These are phyloP conservation scores for Ophiosphaerella narmari DNA, from an alignment of 2,329 filamentous ascomycete genomes.

Conservation along the genomic window DNA sequence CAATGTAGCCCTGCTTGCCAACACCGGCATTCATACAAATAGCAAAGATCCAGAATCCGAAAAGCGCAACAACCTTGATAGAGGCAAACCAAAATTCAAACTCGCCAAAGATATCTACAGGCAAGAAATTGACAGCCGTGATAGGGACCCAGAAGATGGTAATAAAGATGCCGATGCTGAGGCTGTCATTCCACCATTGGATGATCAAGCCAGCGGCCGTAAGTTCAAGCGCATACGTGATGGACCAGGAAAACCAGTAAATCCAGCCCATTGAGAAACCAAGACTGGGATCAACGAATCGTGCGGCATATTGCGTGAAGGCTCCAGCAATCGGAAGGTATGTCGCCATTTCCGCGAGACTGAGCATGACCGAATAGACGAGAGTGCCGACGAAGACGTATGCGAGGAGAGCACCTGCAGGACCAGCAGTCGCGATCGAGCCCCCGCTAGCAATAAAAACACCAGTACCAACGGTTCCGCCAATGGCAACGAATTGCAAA, in stretches of 20 bases:
- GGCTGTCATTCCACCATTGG: conserved; percentile 68
- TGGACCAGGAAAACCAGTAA: conserved; percentile 79
- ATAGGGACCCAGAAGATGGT: conserved; percentile 73
- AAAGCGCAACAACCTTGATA: conserved; percentile 75
- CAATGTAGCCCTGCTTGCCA: conserved; percentile 71
- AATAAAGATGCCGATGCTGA: conserved; percentile 74
- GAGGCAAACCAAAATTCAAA: conserved; percentile 78
- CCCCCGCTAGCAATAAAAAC: conserved; percentile 58
- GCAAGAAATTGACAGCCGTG: conserved; percentile 70
- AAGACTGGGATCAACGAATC: conserved; percentile 73
- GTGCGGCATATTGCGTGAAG: conserved; percentile 75
- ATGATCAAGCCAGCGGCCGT: conserved; percentile 75
- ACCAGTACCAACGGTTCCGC: conserved; percentile 57
- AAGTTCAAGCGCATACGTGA: conserved; percentile 74
- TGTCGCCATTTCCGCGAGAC: conserved; percentile 71
- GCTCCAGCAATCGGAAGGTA: conserved; percentile 77
- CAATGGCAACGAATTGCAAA: conserved; percentile 48
- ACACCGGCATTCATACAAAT: conserved; percentile 74
- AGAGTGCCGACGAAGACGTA: conserved; percentile 65
- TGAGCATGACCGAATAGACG: conserved; percentile 74
- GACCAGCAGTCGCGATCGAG: conserved; percentile 55
- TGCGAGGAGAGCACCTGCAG: conserved; percentile 53
- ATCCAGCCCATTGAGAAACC: conserved; percentile 83
- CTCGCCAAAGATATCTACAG: conserved; percentile 74
- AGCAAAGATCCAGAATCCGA: conserved; percentile 77